phyloP scores from a whole-genome alignment of 2,329 filamentous ascomycete species.

The Penicillium brevicompactum region DNA sequence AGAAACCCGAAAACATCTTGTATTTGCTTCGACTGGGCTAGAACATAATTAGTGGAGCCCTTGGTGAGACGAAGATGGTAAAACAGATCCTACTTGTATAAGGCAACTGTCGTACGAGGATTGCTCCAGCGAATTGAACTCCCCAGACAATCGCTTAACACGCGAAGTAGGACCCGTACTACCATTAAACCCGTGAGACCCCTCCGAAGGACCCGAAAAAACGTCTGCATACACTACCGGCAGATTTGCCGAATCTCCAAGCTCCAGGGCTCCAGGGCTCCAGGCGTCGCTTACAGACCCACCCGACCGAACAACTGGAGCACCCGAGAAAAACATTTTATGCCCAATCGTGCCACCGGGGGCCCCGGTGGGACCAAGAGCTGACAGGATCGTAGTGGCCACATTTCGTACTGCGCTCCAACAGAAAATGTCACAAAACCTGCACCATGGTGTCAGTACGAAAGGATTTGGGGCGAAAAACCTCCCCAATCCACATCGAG shows the following conservation, averaged over 20 bases:
- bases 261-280: background rate
- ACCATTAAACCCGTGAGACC: background rate
- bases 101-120: too few species aligned
- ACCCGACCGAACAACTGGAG: background rate
- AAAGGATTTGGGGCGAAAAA: background rate
- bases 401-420: background rate
- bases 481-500: background rate
- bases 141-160: background rate
- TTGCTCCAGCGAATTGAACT: background rate
- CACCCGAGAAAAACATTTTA: background rate
- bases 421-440: background rate
- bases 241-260: background rate
- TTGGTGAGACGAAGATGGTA: background rate
- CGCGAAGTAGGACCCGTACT: background rate
- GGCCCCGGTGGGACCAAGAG: background rate
- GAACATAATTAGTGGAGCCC: too few species aligned
- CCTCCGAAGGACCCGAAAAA: background rate
- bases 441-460: background rate
- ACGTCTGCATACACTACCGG: background rate
- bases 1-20: too few species aligned
- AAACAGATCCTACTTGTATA: background rate
- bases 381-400: background rate
- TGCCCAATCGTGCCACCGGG: background rate
- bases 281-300: background rate
- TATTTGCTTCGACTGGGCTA: too few species aligned